Base-by-base conservation (phyloP, 2,329 filamentous ascomycete genomes). In the Monosporascus sp. region DNA sequence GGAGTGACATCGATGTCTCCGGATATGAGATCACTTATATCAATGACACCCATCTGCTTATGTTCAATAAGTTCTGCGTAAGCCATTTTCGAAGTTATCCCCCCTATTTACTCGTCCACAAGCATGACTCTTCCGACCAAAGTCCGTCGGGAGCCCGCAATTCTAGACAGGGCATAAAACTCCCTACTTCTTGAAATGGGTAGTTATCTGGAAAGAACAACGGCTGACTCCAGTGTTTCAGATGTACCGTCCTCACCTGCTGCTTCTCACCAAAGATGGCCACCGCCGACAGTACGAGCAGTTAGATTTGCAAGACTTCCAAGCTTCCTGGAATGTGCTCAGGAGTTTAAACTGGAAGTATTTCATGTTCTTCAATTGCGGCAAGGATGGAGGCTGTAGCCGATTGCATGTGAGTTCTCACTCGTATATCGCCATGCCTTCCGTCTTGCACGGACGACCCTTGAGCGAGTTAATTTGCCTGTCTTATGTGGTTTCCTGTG, bases 351-450 rank as follows among this genome's bases (percentile, higher is more conserved):
- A 57, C 3, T 63, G 56, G 7, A 61, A 68, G 6, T 67, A 73
- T 54, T 69, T 74, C 52, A 62, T 70, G 16, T 72, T 79, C 19
- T 80, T 72, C 64, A 80, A 80, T 57, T 76, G 77, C 60, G 70
- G 71, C 0, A 66, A 69, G 40, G 65, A 65, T 4, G 73, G 71
- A 7, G 76, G 77, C 43, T 45, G 43, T 22, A 45, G 43, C 43
- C 20, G 43, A 14, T 17, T 45, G 24, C 43, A 45, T 45, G 43
- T 45, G 17, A 45, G 1, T 49, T 37, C 7, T 37, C 26, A n/a
- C 35, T 20, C n/a, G 26, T 27, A 27, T 27, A 27, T 27, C 26
- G 7, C 26, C 2, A 27, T 9, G 8, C 26, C 9, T 27, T 27
- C 26, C 7, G 7, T 8, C 7, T 27, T 27, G 26, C 26, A 27